phyloP scores from a whole-genome alignment of 768 basidiomycete species.

The Gloeostereum incarnatum region DNA sequence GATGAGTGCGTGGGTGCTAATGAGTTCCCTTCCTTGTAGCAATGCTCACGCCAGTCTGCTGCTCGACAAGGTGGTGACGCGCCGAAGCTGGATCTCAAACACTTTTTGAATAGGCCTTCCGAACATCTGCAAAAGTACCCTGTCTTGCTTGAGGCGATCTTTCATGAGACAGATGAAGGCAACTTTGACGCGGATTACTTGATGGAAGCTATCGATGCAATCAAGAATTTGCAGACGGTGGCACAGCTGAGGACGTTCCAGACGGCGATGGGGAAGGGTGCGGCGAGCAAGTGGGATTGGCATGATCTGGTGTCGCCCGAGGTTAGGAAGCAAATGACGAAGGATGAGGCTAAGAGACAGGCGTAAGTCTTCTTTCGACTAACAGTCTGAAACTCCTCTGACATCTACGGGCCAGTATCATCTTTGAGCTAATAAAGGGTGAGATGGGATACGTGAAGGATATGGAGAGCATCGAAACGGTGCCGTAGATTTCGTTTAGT shows the following conservation, averaged over 20 bases:
- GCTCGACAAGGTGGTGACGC: conserved; percentile 25
- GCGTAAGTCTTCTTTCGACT: conserved; percentile 46
- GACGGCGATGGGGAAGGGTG: conserved; percentile 75
- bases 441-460: conserved; percentile 95
- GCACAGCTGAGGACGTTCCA: conserved; percentile 89
- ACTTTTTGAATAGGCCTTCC: conserved; percentile 69
- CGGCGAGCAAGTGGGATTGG: conserved; percentile 83
- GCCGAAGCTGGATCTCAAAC: conserved; percentile 55
- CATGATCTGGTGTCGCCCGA: conserved; percentile 76
- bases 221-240: conserved; percentile 72
- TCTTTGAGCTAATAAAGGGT: conserved; percentile 91
- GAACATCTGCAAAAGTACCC: conserved; percentile 84
- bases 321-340: conserved; percentile 46
- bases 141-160: conserved; percentile 76
- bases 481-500: conserved; percentile 18
- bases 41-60: conserved; percentile 31
- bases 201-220: conserved; percentile 74
- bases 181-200: conserved; percentile 82
- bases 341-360: conserved; percentile 77
- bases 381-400: background rate
- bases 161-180: conserved; percentile 69
- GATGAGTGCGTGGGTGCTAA: background rate
- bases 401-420: conserved; percentile 42
- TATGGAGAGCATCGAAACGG: conserved; percentile 75
- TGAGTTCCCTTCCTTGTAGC: conserved; percentile 16